A percentile compares a stretch with the other conserved stretches of the same genome.
phyloP scores from a whole-genome alignment of 179 eudicot genomes.

The Vitellaria paradoxa region DNA sequence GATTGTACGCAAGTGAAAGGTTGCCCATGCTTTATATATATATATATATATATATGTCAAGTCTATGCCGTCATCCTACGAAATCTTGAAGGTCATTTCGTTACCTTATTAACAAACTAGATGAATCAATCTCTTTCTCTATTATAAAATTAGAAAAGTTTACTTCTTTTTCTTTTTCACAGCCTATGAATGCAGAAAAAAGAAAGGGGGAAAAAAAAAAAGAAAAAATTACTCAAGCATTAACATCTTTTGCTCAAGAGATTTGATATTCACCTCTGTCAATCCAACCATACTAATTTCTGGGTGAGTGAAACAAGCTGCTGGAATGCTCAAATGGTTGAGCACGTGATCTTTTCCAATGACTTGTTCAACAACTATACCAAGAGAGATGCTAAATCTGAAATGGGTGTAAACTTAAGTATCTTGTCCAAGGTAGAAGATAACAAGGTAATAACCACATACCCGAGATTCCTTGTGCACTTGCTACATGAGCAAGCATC shows the following conservation, averaged over 20 bases:
- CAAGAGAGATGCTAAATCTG: constrained; percentile 15
- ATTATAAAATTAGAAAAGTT: no score
- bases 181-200: no score
- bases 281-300: constrained; percentile 99
- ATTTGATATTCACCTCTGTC: constrained; percentile 63
- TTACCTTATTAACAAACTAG: no score
- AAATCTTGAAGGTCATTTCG: no score
- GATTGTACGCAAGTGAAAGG: no score
- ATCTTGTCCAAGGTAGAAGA: background rate
- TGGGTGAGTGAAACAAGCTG: constrained; percentile 98
- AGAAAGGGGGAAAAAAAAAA: no score
- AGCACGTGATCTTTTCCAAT: constrained; percentile 84
- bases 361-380: constrained; percentile 86
- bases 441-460: background rate
- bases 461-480: constrained; percentile 99
- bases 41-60: no score
- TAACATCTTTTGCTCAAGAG: background rate
- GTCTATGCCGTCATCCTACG: no score
- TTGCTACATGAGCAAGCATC: constrained; percentile 99
- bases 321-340: constrained; percentile 89
- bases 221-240: background rate
- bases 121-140: no score
- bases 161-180: no score
- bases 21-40: no score
- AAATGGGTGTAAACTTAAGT: constrained; percentile 13